Evolutionary conservation across 306 rosid genomes (phyloP), one percentile per base, ranked within the genome.

Genomic region (Vicia sativa): DNA sequence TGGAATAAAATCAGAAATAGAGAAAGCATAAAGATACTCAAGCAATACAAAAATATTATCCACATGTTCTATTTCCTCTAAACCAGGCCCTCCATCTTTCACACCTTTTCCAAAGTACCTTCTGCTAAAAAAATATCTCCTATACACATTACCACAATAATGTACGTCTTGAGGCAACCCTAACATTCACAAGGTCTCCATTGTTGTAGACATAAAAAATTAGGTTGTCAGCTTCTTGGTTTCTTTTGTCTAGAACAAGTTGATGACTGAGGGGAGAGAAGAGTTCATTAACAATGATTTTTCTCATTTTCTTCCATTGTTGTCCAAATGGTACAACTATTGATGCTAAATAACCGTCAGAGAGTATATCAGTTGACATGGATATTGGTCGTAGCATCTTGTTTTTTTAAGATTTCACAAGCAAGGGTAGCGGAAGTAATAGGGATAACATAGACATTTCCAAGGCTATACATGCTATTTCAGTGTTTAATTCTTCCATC

Each of bases 241-340:
- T 58, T 23, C 64, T 58, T 58, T 58, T 34, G 9, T 15, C 4
- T 15, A n/a, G n/a, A n/a, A 4, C 44, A 58, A 58, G 64, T 58
- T 58, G 64, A 34, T 58, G 44, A 0, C 43, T 58, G 0, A 0
- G 3, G 0, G 64, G 64, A 31, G 64, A 58, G 1, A 58, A 4
- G 26, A 58, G n/a, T 8, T 58, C 23, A 0, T 31, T 31, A 14
- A 0, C 25, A 9, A 58, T 14, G 9, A 58, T 9, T 31, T 58
- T 58, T n/a, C 31, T 58, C 64, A 58, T 58, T 11, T 58, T 34
- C 9, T 7, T 58, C 64, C 64, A 34, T 9, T 58, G 64, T n/a
- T 58, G 44, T 0, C 64, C 26, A 9, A 0, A 34, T 9, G 64
- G 64, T 58, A 0, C 26, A 34, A 58, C 0, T 4, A 4, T 4